Evolutionary conservation across 2,329 filamentous ascomycete species (phyloP).

Genomic region (Fusarium mundagurra): DNA sequence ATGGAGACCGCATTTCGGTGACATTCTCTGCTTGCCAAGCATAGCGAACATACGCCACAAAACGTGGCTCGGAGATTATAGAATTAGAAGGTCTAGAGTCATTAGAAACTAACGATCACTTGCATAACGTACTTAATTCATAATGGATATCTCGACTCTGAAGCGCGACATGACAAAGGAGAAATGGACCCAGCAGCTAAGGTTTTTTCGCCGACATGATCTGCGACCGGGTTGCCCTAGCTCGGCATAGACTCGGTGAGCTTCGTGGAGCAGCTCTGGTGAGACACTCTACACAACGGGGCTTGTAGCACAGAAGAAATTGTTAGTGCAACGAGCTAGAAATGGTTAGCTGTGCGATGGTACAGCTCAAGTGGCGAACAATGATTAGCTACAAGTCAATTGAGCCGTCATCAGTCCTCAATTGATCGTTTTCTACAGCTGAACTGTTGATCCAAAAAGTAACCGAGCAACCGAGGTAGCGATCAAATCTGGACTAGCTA

Average conservation of each 20-base stretch:
- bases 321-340: not conserved
- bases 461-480: not conserved
- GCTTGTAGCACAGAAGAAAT: not conserved
- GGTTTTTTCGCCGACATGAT: not conserved
- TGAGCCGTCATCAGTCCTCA: not conserved
- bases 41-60: not conserved
- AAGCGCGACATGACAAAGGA: not conserved
- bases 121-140: not conserved
- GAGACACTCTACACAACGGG: not conserved
- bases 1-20: not conserved
- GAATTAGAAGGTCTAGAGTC: not conserved
- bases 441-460: not conserved
- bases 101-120: not conserved
- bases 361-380: not conserved
- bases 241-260: not conserved
- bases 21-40: not conserved
- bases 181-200: not conserved
- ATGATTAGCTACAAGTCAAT: not conserved
- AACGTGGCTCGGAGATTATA: not conserved
- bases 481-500: not conserved
- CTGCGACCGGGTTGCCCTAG: not conserved
- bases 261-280: not conserved
- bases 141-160: not conserved
- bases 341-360: not conserved
- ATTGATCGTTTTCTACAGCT: not conserved